These are phyloP conservation scores for Dichotomocladium elegans DNA, from an alignment of 371 early-diverging fungal genomes.

Conservation along the genomic window DNA sequence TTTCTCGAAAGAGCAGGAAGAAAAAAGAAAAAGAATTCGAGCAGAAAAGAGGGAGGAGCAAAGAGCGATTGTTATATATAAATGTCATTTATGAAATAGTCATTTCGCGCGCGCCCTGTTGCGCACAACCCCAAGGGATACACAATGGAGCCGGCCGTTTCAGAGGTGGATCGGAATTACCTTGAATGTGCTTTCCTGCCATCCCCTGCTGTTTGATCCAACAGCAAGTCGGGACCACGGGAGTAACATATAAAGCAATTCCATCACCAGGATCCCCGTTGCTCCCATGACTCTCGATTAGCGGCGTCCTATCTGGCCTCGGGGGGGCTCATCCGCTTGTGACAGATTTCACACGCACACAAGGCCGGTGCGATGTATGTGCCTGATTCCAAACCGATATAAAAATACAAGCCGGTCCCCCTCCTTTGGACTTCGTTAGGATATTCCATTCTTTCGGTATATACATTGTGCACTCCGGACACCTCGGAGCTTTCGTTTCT, in stretches of 20 bases:
- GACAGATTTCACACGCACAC: conserved; percentile 10
- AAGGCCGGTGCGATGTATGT: background rate
- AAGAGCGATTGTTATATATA: conserved; percentile 2
- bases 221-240: background rate
- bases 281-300: conserved; percentile 7
- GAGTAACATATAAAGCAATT: conserved; percentile 1
- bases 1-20: background rate
- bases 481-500: background rate
- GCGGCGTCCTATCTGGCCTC: conserved; percentile 6
- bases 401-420: background rate
- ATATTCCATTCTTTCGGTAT: too few species aligned
- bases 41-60: conserved; percentile 4
- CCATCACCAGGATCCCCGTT: background rate
- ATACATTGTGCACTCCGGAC: too few species aligned
- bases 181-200: background rate
- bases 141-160: conserved; percentile 10
- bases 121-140: background rate
- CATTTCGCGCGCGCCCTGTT: background rate
- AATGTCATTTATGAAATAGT: conserved; percentile 1
- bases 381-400: background rate
- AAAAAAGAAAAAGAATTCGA: conserved; percentile 1
- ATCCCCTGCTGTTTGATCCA: conserved; percentile 5
- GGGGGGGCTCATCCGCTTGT: background rate
- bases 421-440: background rate
- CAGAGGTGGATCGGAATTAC: conserved; percentile 6